Evolutionary conservation across 192 early-diverging fungal genomes (phyloP).

Genomic region (Radiomyces spectabilis): DNA sequence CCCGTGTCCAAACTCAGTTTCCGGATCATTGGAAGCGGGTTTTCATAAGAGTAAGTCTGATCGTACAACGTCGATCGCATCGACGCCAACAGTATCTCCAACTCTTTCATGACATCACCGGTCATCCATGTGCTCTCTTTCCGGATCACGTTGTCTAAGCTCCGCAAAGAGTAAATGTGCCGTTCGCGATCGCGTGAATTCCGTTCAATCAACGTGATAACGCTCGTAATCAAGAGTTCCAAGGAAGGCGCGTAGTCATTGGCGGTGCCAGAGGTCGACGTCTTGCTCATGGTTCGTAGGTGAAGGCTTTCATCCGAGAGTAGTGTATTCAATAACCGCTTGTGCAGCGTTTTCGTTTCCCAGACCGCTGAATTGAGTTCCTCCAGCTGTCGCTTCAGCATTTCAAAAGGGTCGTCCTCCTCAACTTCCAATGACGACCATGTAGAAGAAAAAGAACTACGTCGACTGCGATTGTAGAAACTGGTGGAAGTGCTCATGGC

Average conservation of each 20-base stretch:
- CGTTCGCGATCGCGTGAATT: constrained; percentile 27
- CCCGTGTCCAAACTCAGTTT: constrained; percentile 17
- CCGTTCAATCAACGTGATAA: constrained; percentile 16
- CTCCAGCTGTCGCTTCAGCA: constrained; percentile 26
- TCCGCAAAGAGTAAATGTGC: constrained; percentile 17
- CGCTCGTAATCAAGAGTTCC: constrained; percentile 28
- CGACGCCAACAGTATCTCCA: constrained; percentile 6
- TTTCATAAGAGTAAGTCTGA: constrained; percentile 11
- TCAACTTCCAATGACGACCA: constrained; percentile 28
- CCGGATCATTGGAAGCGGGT: constrained; percentile 23
- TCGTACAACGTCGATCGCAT: constrained; percentile 15
- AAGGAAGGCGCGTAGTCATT: constrained; percentile 17
- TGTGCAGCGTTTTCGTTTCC: constrained; percentile 35
- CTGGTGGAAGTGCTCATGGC: too few relatives aligned
- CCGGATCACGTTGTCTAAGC: constrained; percentile 16
- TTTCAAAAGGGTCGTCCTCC: constrained; percentile 31
- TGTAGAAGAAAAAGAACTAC: constrained; percentile 22
- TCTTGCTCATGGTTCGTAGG: not conserved
- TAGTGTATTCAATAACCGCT: constrained; percentile 29
- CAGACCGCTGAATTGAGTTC: constrained; percentile 31
- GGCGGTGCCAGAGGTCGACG: not conserved
- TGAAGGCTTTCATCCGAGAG: constrained; percentile 20
- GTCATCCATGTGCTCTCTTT: constrained; percentile 19
- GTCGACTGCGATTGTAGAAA: constrained; percentile 15
- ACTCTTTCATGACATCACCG: constrained; percentile 14